A percentile compares a stretch with the other conserved stretches of the same genome.
These are phyloP conservation scores for Pseudopyrenochaeta lycopersici DNA, from an alignment of 2,329 filamentous ascomycete species.

Conservation along the genomic window DNA sequence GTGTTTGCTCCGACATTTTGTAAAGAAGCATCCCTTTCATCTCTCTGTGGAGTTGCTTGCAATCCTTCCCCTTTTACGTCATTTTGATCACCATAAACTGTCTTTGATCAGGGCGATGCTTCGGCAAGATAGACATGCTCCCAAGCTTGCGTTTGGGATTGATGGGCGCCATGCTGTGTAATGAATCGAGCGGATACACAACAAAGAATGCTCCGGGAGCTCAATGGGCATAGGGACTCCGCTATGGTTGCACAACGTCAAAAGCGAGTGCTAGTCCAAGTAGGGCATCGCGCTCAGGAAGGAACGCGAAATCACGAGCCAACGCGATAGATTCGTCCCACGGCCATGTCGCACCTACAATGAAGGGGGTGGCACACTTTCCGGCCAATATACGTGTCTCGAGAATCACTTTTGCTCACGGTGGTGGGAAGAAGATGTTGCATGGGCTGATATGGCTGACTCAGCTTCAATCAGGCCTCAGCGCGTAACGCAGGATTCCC, in stretches of 20 bases:
- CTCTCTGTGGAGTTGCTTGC: no score
- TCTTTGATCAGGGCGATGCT: no score
- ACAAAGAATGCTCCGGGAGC: no score
- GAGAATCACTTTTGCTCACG: background rate
- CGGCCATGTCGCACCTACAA: background rate
- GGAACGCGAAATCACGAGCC: constrained; percentile 4
- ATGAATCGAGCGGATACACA: background rate
- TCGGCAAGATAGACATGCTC: background rate
- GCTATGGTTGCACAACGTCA: background rate
- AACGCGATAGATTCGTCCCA: background rate
- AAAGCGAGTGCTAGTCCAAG: background rate
- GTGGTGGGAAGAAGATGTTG: background rate
- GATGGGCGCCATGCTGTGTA: background rate
- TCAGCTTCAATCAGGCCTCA: constrained; percentile 5
- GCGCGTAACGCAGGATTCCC: background rate
- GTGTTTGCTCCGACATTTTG: no score
- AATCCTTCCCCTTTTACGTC: constrained; percentile 2
- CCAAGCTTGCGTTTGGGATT: background rate
- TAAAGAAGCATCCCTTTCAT: no score
- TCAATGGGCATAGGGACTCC: background rate
- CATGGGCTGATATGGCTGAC: background rate
- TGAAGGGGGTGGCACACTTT: background rate
- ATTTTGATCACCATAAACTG: constrained; percentile 5
- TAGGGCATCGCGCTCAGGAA: background rate
- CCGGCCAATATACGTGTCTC: background rate